Conservation (phyloP, 2,329 filamentous ascomycete species). For the Botrytis cinerea region DNA sequence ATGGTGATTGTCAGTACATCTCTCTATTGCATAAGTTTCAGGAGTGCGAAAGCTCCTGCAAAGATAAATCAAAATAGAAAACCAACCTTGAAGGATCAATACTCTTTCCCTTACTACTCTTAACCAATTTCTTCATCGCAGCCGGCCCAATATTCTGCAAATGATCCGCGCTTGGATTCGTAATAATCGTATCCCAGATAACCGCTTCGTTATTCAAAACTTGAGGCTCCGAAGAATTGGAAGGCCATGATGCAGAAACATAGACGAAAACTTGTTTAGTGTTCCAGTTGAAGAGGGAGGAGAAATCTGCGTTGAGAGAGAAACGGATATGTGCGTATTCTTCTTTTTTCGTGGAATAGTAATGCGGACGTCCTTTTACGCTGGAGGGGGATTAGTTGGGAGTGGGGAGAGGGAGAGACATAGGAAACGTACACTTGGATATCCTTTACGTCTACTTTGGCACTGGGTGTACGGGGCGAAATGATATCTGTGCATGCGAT, state of each 20-base stretch:
- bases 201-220: slow-evolving; percentile 66
- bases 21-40: no score
- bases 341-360: slow-evolving; percentile 89
- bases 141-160: slow-evolving; percentile 61
- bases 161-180: slow-evolving; percentile 66
- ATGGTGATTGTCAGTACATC: slow-evolving; percentile 17
- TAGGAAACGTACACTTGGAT: slow-evolving; percentile 73
- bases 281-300: slow-evolving; percentile 96
- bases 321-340: slow-evolving; percentile 96
- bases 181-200: slow-evolving; percentile 96
- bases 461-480: slow-evolving; percentile 66
- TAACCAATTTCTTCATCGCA: slow-evolving; percentile 62
- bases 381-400: slow-evolving; percentile 47
- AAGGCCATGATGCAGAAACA: slow-evolving; percentile 76
- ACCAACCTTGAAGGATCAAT: slow-evolving; percentile 49
- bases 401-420: not conserved
- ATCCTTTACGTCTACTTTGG: slow-evolving; percentile 67
- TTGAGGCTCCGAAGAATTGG: slow-evolving; percentile 32
- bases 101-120: slow-evolving; percentile 59
- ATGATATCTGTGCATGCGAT: slow-evolving; percentile 80
- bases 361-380: slow-evolving; percentile 89
- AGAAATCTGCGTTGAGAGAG: slow-evolving; percentile 87
- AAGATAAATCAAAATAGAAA: not conserved
- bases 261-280: slow-evolving; percentile 98
- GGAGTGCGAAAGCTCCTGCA: not conserved